Conservation (phyloP, 257 asterid genomes). For the Perilla frutescens region DNA sequence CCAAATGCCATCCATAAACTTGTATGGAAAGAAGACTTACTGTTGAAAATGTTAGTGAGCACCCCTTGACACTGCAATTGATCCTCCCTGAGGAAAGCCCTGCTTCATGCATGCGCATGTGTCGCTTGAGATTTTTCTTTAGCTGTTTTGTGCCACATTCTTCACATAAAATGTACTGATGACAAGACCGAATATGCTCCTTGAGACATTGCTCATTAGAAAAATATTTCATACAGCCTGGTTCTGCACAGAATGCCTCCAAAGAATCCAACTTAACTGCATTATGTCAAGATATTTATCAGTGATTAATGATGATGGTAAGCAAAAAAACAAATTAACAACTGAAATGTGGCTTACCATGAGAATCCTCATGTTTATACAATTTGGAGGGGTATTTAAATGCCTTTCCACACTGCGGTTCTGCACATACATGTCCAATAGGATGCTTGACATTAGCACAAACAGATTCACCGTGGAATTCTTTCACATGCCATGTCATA, state of each 20-base stretch:
- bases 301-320: neutral
- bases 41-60: constrained; percentile 63
- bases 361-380: constrained; percentile 77
- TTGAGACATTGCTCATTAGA: constrained; percentile 72
- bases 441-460: constrained; percentile 40
- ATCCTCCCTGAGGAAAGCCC: constrained; percentile 45
- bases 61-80: constrained; percentile 63
- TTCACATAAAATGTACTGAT: constrained; percentile 69
- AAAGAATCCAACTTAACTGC: constrained; percentile 76
- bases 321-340: neutral
- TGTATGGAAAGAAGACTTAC: constrained; percentile 44
- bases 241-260: constrained; percentile 83
- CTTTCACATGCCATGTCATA: constrained; percentile 68
- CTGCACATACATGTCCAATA: constrained; percentile 61
- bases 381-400: constrained; percentile 70
- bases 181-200: constrained; percentile 71
- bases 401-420: constrained; percentile 79
- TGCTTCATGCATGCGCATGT: constrained; percentile 67
- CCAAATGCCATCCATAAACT: neutral
- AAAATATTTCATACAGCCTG: constrained; percentile 86
- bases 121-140: constrained; percentile 87
- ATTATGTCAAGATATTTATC: constrained; percentile 9
- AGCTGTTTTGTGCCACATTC: constrained; percentile 76
- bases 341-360: constrained; percentile 51
- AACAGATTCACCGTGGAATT: constrained; percentile 59